Evolutionary conservation across 257 asterid species (phyloP).

Genomic region (Craterostigma plantagineum): DNA sequence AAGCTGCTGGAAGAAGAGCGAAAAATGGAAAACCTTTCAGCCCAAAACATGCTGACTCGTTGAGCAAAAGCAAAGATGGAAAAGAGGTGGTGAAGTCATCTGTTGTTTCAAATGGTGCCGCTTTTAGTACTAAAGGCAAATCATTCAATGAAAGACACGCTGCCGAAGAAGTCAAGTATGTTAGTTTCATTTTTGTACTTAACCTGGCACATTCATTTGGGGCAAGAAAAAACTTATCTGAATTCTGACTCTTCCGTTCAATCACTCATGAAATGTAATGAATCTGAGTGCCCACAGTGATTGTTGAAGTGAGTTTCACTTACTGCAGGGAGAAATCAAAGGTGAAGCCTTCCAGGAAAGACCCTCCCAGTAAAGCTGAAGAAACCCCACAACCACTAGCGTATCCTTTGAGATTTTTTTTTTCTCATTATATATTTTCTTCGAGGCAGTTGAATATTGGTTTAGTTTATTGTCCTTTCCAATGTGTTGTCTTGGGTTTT

Average conservation of each 20-base stretch:
- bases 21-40: conserved; percentile 10
- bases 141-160: conserved; percentile 15
- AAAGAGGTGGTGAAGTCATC: conserved; percentile 16
- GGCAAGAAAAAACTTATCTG: not conserved
- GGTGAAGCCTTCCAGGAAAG: conserved; percentile 21
- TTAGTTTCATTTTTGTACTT: conserved; percentile 12
- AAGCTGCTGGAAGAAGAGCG: conserved; percentile 14
- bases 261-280: too few species aligned
- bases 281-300: not conserved
- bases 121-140: conserved; percentile 13
- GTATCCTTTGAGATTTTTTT: conserved; percentile 27
- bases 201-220: conserved; percentile 6
- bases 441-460: conserved; percentile 3
- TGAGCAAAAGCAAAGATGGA: conserved; percentile 17
- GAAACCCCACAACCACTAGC: conserved; percentile 21
- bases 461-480: not conserved
- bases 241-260: not conserved
- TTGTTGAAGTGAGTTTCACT: conserved; percentile 8
- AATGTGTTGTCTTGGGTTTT: conserved; percentile 6
- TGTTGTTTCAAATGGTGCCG: conserved; percentile 22
- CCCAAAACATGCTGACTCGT: too few species aligned
- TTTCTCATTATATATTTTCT: not conserved
- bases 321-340: conserved; percentile 30
- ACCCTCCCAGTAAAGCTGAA: conserved; percentile 21
- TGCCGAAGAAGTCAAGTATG: conserved; percentile 10